Evolutionary conservation across 495 filamentous ascomycete species (phyloP), one percentile per base, ranked within the genome.

Genomic region (Cercophora samala): DNA sequence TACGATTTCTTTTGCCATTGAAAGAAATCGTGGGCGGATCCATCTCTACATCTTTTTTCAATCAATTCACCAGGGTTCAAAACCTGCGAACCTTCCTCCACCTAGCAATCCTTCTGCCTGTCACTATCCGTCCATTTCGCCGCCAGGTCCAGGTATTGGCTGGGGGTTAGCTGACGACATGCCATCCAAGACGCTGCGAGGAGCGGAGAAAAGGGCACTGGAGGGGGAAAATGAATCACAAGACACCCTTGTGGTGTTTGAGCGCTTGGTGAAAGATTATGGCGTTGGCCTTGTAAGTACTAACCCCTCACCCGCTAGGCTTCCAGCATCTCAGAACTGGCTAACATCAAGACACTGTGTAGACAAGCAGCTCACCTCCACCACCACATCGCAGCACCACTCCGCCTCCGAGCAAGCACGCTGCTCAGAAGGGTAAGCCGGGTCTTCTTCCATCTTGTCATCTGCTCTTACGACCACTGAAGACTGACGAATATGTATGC

Each of bases 361-460:
- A 74, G 74, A 69, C 60, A 22, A 73, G 69, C 64, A 76, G 73
- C 66, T 76, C 74, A 37, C 74, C 74, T 52, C 42, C 64, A 22
- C 66, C 64, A 8, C 58, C 64, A 13, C 19, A 42, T 9, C 69
- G 60, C 25, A 70, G 63, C 55, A 59, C 19, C 52, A 54, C 53
- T 9, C 37, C 13, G 19, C 58, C 65, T 18, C 53, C 54, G 2
- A 58, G 56, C 24, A 25, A 46, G 13, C 37, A 5, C 2, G 15
- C 3, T 17, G 15, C 13, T 46, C 37, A 46, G 37, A 46, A 46
- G 13, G 37, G 37, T 46, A 13, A 9, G 37, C 13, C 9, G 13
- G 37, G 5, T 17, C 13, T 46, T 46, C 11, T 17, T 46, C 11
- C 13, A 9, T 46, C 11, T 13, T 1, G 9, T 13, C 6, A 46